Base-by-base conservation (phyloP, 805 yeast genomes). In the Kuraishia piskuri region DNA sequence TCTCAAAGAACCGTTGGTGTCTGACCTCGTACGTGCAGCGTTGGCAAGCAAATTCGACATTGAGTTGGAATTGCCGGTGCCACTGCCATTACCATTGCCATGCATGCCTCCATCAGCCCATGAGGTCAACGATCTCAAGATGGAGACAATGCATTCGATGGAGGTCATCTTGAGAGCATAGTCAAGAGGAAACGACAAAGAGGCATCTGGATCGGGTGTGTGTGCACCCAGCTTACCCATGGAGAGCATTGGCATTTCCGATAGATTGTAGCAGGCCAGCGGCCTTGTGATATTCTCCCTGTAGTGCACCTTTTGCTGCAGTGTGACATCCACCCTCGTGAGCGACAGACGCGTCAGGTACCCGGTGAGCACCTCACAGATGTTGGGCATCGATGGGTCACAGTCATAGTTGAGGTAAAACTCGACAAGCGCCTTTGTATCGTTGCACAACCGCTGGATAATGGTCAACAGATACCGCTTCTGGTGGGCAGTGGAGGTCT, bases 391-490 rank as follows among this genome's bases (percentile, higher is more conserved):
- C 1, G 79, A 70, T 31, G 82, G 73, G 65, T 90, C 96, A 73
- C 99, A 94, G 68, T 94, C 99, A 67, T 94, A 95, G 68, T 94
- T 94, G 62, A 94, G 77, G 65, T 92, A 94, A 55, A 94, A 82
- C 70, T 94, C 99, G 55, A 95, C 89, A 57, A 95, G 72, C 20
- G 95, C 85, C 56, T 96, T 78, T 48, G 98, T 96, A 69, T 92
- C 96, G 58, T 83, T 82, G 64, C 96, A 86, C 44, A 94, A 69
- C 59, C 96, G 77, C 61, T 88, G 87, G 23, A 95, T 76, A n/a
- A 92, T 78, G 12, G 86, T 79, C 56, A 95, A 73, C 58, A 92
- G 79, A 62, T 90, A 92, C 65, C 95, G 78, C 66, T 92, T 90
- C 69, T 95, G 99, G 67, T 92, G 97, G 9, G 91, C 72, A 0